phyloP scores from a whole-genome alignment of 345 rosid species.

The Cardamine resedifolia region DNA sequence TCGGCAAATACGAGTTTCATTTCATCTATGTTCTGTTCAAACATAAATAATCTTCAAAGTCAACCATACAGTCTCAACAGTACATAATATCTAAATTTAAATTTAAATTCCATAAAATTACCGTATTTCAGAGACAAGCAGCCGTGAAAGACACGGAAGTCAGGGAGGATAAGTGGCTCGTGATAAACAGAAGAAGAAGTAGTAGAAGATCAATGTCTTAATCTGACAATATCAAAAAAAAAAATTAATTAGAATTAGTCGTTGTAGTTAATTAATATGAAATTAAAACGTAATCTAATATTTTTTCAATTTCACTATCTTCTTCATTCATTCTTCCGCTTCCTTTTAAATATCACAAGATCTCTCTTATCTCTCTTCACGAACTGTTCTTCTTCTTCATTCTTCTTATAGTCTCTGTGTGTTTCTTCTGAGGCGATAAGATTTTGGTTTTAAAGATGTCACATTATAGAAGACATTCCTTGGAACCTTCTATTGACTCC shows the following conservation, averaged over 20 bases:
- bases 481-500: constrained; percentile 45
- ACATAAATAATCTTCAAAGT: constrained; percentile 16
- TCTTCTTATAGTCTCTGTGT: background rate
- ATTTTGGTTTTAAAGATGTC: constrained; percentile 40
- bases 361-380: constrained; percentile 40
- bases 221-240: background rate
- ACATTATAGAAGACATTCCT: constrained; percentile 47
- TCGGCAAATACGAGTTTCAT: constrained; percentile 21
- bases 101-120: background rate
- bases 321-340: constrained; percentile 13
- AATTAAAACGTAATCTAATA: background rate
- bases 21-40: constrained; percentile 28
- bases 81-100: constrained; percentile 1
- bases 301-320: background rate
- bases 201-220: constrained; percentile 37
- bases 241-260: background rate
- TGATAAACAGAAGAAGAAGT: constrained; percentile 8
- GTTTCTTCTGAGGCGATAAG: background rate
- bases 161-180: constrained; percentile 16
- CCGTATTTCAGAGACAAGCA: background rate
- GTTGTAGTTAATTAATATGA: background rate
- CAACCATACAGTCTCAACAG: constrained; percentile 20
- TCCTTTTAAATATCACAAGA: constrained; percentile 48
- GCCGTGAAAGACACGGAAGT: constrained; percentile 37
- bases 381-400: constrained; percentile 6